Conservation (phyloP, 2,329 filamentous ascomycete species). For the Chaetomium strumarium region DNA sequence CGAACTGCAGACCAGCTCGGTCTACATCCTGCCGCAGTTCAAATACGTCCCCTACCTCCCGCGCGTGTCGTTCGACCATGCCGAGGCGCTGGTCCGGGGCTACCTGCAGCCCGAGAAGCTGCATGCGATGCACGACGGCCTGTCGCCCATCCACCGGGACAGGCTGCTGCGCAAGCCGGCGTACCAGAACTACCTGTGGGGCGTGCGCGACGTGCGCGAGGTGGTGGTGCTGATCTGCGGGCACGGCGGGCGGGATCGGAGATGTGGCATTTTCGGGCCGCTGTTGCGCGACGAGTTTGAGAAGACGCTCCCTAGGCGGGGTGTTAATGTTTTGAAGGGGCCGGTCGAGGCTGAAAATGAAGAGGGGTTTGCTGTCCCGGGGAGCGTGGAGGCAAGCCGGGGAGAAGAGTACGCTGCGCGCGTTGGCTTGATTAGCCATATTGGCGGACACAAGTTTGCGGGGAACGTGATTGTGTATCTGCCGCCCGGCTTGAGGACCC, state of each 20-base stretch:
- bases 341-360: conserved; percentile 37
- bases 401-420: conserved; percentile 47
- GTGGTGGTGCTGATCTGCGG: conserved; percentile 82
- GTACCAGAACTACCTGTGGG: conserved; percentile 46
- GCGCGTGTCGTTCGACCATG: conserved; percentile 50
- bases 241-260: conserved; percentile 71
- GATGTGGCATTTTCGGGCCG: conserved; percentile 78
- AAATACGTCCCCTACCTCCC: conserved; percentile 70
- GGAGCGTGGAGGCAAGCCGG: conserved; percentile 16
- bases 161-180: conserved; percentile 45
- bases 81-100: conserved; percentile 55
- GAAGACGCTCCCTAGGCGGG: conserved; percentile 45
- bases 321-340: conserved; percentile 43
- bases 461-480: conserved; percentile 80
- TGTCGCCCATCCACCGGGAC: conserved; percentile 54
- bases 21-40: conserved; percentile 77
- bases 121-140: conserved; percentile 53
- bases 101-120: conserved; percentile 60
- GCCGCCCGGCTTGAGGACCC: conserved; percentile 46
- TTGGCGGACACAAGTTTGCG: conserved; percentile 80
- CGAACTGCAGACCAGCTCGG: conserved; percentile 53
- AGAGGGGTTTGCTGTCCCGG: conserved; percentile 18
- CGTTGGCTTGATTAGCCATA: conserved; percentile 68
- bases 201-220: conserved; percentile 58
- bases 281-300: conserved; percentile 67